A percentile compares a stretch with the other conserved stretches of the same genome.
Conservation (phyloP, 306 rosid genomes). For the Pyrus pyrifolia region DNA sequence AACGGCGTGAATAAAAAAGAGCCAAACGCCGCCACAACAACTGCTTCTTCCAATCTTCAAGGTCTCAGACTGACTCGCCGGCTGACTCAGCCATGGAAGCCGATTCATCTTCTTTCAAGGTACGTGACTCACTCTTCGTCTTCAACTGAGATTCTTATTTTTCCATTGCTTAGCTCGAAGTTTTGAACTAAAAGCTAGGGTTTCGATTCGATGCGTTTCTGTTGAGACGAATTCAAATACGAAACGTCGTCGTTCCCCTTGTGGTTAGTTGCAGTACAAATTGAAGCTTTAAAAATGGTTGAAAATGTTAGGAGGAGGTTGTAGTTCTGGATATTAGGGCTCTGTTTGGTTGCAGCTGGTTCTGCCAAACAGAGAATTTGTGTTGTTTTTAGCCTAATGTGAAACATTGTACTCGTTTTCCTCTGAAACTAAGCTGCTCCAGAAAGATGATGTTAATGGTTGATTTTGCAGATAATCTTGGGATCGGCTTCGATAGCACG, state of each 20-base stretch:
- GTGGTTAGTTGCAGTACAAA: not conserved
- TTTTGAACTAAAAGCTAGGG: conserved; percentile 8
- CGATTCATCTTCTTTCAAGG: conserved; percentile 17
- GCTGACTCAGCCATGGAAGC: not conserved
- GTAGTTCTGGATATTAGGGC: not conserved
- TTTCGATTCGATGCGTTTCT: conserved; percentile 4
- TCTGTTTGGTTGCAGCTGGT: not conserved
- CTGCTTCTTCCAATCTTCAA: not conserved
- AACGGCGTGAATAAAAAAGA: not conserved
- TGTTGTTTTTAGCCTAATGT: not conserved
- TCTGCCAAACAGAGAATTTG: not conserved
- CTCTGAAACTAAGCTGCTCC: not conserved
- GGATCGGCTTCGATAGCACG: conserved; percentile 71
- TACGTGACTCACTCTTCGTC: not conserved
- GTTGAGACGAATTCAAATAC: not conserved
- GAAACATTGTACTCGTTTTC: not conserved
- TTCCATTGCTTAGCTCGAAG: not conserved
- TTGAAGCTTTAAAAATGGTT: not conserved
- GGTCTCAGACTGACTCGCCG: conserved; percentile 2
- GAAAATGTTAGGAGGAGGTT: no score
- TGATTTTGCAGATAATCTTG: conserved; percentile 50
- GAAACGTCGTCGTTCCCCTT: not conserved
- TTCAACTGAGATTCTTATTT: not conserved
- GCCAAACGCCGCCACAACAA: not conserved
- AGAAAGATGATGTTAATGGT: not conserved